Evolutionary conservation across 345 rosid species (phyloP), one percentile per base, ranked within the genome.

Genomic region (Barbarea vulgaris): DNA sequence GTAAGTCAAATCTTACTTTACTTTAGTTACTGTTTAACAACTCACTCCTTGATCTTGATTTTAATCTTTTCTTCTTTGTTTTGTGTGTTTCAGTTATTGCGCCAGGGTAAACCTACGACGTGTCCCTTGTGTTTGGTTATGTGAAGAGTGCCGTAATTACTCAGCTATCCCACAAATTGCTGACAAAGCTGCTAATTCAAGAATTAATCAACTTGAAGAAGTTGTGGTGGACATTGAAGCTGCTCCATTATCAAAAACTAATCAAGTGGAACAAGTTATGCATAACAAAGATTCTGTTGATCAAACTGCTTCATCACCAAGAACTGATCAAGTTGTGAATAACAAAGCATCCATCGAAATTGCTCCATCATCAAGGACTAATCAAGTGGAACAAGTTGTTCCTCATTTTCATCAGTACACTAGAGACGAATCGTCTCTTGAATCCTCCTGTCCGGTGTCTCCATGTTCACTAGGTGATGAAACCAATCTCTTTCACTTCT

Each of bases 91-190:
- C 42, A 75, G 79, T 21, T 75, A 75, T 10, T 75, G 79, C 27
- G 53, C 79, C 0, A 75, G 41, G 61, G 44, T 58, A 14, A 7
- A 25, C 1, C 37, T 58, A 36, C 33, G 28, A 25, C 55, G 61
- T 27, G 73, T 67, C 18, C 78, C 61, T 58, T 31, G 9, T 56
- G 19, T 67, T 10, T 75, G 79, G 79, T 8, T 75, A 14, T 75
- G 79, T 58, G 79, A 75, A 75, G 61, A n/a, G 52, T 75, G 79
- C 44, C 59, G 79, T 62, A 3, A 8, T 41, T 15, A 30, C 13
- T 61, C 34, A 39, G 14, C 50, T 34, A 10, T 11, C 4, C 27
- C 17, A 13, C 2, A 54, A 54, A 25, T 25, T 25, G 31, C 41
- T 8, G 7, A 10, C 17, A 31, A 17, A 57, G 5, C 42, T 36